Evolutionary conservation across 2,329 filamentous ascomycete species (phyloP).

Genomic region (Davidsoniella virescens): DNA sequence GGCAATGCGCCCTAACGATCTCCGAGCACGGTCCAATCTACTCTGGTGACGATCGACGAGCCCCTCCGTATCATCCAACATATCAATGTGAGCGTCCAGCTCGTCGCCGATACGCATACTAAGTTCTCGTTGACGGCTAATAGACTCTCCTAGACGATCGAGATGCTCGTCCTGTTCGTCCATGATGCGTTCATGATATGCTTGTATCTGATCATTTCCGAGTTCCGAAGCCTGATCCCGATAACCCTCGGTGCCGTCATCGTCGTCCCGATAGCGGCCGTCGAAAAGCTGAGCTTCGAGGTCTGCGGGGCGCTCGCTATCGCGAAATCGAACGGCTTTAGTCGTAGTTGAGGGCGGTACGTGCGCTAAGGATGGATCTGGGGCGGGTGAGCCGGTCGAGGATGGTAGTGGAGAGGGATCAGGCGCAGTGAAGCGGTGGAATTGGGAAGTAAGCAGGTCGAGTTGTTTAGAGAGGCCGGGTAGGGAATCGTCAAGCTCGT

Average conservation of each 20-base stretch:
- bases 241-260: constrained; percentile 33
- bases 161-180: constrained; percentile 86
- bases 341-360: constrained; percentile 20
- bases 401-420: constrained; percentile 44
- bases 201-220: constrained; percentile 72
- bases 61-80: constrained; percentile 80
- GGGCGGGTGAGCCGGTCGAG: constrained; percentile 31
- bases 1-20: constrained; percentile 54
- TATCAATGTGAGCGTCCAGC: constrained; percentile 71
- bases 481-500: constrained; percentile 45
- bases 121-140: constrained; percentile 77
- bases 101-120: constrained; percentile 95
- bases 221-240: constrained; percentile 42
- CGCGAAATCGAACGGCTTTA: constrained; percentile 78
- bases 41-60: constrained; percentile 66
- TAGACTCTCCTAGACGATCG: constrained; percentile 72
- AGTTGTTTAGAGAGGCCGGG: constrained; percentile 56
- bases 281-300: constrained; percentile 28
- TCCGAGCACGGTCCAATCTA: constrained; percentile 59
- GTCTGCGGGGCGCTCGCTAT: constrained; percentile 27
- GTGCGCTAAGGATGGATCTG: constrained; percentile 32
- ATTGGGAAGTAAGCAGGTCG: constrained; percentile 62
- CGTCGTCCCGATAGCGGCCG: constrained; percentile 52
- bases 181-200: constrained; percentile 65
- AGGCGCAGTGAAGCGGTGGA: constrained; percentile 47